Evolutionary conservation across 108 stramenopile genomes (phyloP).

Genomic region (Aureococcus anophagefferens): DNA sequence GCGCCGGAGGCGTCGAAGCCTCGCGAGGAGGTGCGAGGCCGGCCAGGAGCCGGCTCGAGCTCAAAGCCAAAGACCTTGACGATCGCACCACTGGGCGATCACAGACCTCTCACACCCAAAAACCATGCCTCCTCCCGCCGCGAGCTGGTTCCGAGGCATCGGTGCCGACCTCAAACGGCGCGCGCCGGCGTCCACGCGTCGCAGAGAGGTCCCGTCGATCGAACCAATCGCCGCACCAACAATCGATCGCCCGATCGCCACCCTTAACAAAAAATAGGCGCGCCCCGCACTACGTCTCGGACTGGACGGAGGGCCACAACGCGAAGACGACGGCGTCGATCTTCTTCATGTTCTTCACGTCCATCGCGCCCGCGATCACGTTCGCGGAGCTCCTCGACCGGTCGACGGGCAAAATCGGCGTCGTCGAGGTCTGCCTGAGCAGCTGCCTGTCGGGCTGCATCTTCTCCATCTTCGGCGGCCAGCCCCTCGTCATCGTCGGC

Average conservation of each 20-base stretch:
- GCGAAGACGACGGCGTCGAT: conserved; percentile 2
- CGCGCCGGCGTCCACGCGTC: too few relatives aligned
- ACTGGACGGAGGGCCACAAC: not conserved
- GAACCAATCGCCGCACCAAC: too few relatives aligned
- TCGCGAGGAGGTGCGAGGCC: too few relatives aligned
- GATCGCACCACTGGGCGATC: too few relatives aligned
- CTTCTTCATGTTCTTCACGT: conserved; percentile 17
- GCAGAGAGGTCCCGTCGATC: too few relatives aligned
- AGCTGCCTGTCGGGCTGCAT: conserved; percentile 47
- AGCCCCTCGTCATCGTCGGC: conserved; percentile 54
- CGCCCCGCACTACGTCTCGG: not conserved
- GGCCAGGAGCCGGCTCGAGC: too few relatives aligned
- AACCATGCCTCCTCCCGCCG: too few relatives aligned
- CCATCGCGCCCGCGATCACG: conserved; percentile 10
- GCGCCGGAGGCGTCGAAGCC: too few relatives aligned
- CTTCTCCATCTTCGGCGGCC: conserved; percentile 49
- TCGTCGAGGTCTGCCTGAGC: conserved; percentile 34
- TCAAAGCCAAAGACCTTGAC: too few relatives aligned
- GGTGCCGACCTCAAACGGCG: not conserved
- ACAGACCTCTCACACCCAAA: too few relatives aligned
- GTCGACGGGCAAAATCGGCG: conserved; percentile 3
- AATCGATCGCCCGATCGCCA: too few relatives aligned
- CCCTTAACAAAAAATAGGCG: too few relatives aligned
- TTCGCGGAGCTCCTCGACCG: not conserved
- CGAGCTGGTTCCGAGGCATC: not conserved